Conservation (phyloP, 2,329 filamentous ascomycete species). For the Aspergillus fumigatiaffinis region DNA sequence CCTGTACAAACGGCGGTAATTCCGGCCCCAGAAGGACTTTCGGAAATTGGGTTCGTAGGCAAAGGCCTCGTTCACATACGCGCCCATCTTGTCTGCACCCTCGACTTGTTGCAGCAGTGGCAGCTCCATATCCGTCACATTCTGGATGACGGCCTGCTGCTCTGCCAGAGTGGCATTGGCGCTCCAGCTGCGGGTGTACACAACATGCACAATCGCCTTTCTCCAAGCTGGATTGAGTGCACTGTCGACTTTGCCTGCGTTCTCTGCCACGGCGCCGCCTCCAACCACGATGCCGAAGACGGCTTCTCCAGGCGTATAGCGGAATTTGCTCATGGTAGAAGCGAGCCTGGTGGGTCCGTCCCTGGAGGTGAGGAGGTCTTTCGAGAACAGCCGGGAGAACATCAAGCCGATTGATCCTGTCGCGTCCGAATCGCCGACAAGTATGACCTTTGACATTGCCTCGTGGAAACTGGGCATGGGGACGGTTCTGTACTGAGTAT, state of each 20-base stretch:
- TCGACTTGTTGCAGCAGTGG: slow-evolving; percentile 19
- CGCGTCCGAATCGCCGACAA: slow-evolving; percentile 18
- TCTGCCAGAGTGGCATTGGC: slow-evolving; percentile 21
- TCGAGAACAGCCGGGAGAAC: slow-evolving; percentile 31
- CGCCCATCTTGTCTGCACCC: slow-evolving; percentile 22
- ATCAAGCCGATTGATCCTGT: slow-evolving; percentile 22
- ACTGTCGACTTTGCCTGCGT: slow-evolving; percentile 38
- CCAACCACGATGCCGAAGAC: slow-evolving; percentile 30
- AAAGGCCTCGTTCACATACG: slow-evolving; percentile 40
- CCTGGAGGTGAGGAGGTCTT: slow-evolving; percentile 26
- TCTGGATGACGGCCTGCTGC: slow-evolving; percentile 35
- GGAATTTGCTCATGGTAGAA: slow-evolving; percentile 30
- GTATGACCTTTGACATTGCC: slow-evolving; percentile 15
- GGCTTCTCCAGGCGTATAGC: slow-evolving; percentile 14
- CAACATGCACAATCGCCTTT: slow-evolving; percentile 40
- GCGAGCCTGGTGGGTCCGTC: slow-evolving; percentile 27
- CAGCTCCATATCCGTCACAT: slow-evolving; percentile 27
- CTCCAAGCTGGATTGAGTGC: slow-evolving; percentile 41
- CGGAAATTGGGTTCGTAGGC: slow-evolving; percentile 39
- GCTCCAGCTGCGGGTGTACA: slow-evolving; percentile 24
- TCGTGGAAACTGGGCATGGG: slow-evolving; percentile 18
- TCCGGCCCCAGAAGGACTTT: slow-evolving; percentile 37
- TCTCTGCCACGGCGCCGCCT: slow-evolving; percentile 35
- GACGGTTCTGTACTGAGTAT: slow-evolving; percentile 11
- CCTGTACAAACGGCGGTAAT: slow-evolving; percentile 25